Percentiles rank a stretch among this genome's conserved stretches.
Evolutionary conservation across 345 rosid species (phyloP).

Genomic region (Pistacia atlantica): DNA sequence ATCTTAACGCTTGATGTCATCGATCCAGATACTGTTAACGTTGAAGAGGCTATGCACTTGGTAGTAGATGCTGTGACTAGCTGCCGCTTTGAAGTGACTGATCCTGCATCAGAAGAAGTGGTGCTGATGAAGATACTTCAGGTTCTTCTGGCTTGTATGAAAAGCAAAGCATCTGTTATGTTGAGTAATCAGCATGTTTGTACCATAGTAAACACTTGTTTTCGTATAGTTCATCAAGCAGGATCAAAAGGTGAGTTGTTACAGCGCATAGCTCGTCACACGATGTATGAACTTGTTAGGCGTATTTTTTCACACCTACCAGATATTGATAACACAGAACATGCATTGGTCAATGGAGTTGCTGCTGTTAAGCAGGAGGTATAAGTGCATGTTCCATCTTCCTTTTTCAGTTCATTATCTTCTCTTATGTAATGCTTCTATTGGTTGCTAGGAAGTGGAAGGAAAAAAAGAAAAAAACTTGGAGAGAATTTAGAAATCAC

Average conservation of each 20-base stretch:
- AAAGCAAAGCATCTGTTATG: slow-evolving; percentile 61
- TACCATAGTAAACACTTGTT: slow-evolving; percentile 65
- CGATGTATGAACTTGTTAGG: slow-evolving; percentile 73
- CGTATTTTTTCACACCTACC: slow-evolving; percentile 72
- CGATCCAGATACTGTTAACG: slow-evolving; percentile 54
- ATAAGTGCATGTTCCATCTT: slow-evolving; percentile 17
- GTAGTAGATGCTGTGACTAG: slow-evolving; percentile 70
- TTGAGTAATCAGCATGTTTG: slow-evolving; percentile 75
- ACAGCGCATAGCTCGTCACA: slow-evolving; percentile 74
- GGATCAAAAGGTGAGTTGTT: slow-evolving; percentile 69
- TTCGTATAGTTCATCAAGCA: slow-evolving; percentile 78
- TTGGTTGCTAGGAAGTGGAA: slow-evolving; percentile 5
- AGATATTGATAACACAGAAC: slow-evolving; percentile 31
- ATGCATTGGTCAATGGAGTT: slow-evolving; percentile 25
- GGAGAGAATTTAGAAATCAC: neutral
- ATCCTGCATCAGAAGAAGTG: slow-evolving; percentile 78
- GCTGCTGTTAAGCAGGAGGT: slow-evolving; percentile 6
- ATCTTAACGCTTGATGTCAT: slow-evolving; percentile 64
- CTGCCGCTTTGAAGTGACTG: slow-evolving; percentile 78
- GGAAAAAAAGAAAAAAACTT: neutral
- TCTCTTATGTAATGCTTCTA: slow-evolving; percentile 3
- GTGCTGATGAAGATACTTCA: slow-evolving; percentile 82
- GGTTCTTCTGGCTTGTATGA: slow-evolving; percentile 79
- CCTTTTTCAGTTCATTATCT: slow-evolving; percentile 17
- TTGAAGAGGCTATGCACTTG: slow-evolving; percentile 62